Evolutionary conservation across 228 moss, liverwort and hornwort species (phyloP), one percentile per base, ranked within the genome.

Genomic region (Sphagnum magellanicum): DNA sequence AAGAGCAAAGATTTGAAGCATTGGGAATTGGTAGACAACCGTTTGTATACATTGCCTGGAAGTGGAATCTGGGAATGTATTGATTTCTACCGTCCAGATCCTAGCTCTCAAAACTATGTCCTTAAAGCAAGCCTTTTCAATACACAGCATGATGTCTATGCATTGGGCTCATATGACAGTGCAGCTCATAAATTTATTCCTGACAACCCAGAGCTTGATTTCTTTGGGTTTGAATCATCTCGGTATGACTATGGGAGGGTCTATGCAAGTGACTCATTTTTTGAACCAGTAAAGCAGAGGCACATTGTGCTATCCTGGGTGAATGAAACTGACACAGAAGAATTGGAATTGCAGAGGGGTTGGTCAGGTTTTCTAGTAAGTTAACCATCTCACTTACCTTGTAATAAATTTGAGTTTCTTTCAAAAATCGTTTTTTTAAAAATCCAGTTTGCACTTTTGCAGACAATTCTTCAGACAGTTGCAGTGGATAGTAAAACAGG

Each of bases 61-160:
- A 83, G 89, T 0, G 96, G 93, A 9, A 91, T 93, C 89, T 97
- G 96, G 96, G 96, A 97, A 69, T 97, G 96, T 71, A 83, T 90
- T 17, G 96, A 97, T 64, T 90, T 97, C 69, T 97, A 73, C 69
- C 93, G 93, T 0, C 78, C 91, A 14, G 52, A 60, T 1, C 47
- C 70, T 1, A 7, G 57, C 60, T 78, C 72, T 64, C 67, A 61
- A 1, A 11, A 53, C 5, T 89, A 87, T 5, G 91, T 93, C 6
- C 4, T 97, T 53, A 97, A 97, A 63, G 93, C 79, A 6, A 97
- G 96, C 68, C 70, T 91, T 64, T 86, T 93, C 6, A 75, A 72
- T 0, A 65, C 74, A 0, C 62, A 69, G 46, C 80, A 87, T 16
- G 96, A 97, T 16, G 74, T 89, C 16, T 97, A 97, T 7, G 78